Evolutionary conservation across 2,329 filamentous ascomycete species (phyloP), one percentile per base, ranked within the genome.

Genomic region (Chrysoporthe puriensis): DNA sequence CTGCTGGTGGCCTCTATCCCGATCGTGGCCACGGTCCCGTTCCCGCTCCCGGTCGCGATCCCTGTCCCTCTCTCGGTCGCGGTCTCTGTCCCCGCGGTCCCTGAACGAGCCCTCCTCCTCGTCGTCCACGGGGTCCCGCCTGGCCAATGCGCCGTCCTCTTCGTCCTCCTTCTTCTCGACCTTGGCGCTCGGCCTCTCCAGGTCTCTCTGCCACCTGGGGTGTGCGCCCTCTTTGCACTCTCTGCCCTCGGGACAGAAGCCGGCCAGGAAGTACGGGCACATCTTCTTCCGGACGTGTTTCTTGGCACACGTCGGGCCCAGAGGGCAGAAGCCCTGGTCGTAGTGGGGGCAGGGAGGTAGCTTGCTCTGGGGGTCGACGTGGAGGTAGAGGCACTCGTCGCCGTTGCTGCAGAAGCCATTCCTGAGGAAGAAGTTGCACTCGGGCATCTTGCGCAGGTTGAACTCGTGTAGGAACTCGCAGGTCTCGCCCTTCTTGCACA

Each of bases 401-500:
- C 95, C 96, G 80, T 97, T 97, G 71, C 92, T 93, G 81, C 96
- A 99, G 78, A 96, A 97, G 66, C 93, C 93, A 76, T 96, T 97
- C 70, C 94, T 88, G 67, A 94, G 90, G 81, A 95, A 98, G 80
- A 97, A 97, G 76, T 97, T 97, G 82, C 96, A 99, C 82, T 98
- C 96, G 71, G 96, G 94, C 93, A 98, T 98, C 79, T 96, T 94
- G 71, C 96, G 90, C 73, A 99, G 87, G 81, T 99, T 98, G 84
- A 97, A 99, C 81, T 98, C 96, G 85, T 99, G 96, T 61, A 98
- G 85, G 76, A 98, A 99, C 83, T 99, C 96, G 88, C 96, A 99
- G 73, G 90, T 88, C 76, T 97, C 91, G 74, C 95, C 96, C 81
- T 98, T 98, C 78, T 99, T 99, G 85, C 96, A 99, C 26, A 99